phyloP scores from a whole-genome alignment of 495 filamentous ascomycete genomes.

The Tuber borchii region DNA sequence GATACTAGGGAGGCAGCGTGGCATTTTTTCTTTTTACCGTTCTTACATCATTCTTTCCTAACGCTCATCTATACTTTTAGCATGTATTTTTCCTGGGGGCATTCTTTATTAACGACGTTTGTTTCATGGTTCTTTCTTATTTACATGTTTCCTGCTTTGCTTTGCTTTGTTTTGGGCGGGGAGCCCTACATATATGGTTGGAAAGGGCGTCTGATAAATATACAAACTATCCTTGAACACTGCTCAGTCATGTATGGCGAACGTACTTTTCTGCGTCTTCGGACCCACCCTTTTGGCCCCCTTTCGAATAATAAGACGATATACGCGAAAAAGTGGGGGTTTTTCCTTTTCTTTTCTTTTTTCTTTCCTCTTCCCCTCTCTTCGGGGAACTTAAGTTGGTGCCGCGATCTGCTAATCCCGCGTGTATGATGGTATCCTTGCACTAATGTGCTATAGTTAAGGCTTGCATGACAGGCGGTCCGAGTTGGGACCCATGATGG shows the following conservation, averaged over 20 bases:
- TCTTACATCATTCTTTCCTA: not conserved
- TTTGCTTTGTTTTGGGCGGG: not conserved
- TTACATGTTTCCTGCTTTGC: not conserved
- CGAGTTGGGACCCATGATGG: not conserved
- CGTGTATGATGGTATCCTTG: not conserved
- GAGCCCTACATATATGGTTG: not conserved
- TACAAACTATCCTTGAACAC: not conserved
- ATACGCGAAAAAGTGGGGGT: not conserved
- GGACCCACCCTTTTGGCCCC: not conserved
- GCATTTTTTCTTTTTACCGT: not conserved
- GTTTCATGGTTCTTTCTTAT: not conserved
- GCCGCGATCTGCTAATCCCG: not conserved
- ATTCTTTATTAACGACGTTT: not conserved
- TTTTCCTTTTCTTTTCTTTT: no score
- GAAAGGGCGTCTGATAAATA: not conserved
- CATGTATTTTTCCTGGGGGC: not conserved
- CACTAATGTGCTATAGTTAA: not conserved
- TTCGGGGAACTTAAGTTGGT: not conserved
- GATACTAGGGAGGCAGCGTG: not conserved
- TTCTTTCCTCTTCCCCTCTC: not conserved
- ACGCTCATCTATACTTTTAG: not conserved
- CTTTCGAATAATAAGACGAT: not conserved
- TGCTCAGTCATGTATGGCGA: not conserved
- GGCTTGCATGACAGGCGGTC: not conserved
- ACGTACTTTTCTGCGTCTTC: not conserved